Base-by-base conservation (phyloP, 495 filamentous ascomycete genomes). In the Astrothelium subdiscretum region DNA sequence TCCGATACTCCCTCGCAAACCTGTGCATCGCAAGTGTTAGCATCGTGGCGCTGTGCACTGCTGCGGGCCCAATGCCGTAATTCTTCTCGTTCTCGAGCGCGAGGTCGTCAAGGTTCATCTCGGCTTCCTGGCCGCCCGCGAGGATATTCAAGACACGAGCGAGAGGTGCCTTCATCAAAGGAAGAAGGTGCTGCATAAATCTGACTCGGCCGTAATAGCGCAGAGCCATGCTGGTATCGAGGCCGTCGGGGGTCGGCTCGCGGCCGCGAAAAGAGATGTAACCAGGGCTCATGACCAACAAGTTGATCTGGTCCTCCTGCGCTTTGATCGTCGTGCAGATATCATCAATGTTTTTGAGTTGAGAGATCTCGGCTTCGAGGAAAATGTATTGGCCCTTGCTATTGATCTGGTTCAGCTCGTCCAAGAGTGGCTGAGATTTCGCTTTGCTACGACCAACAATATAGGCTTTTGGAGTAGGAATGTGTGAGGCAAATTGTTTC, bases 191-290 rank as follows among this genome's bases (percentile, higher is more conserved):
- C 10, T 64, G 22, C 40, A 73, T 62, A 59, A 77, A 75, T n/a
- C 72, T 70, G 64, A 75, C 69, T 29, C 75, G 72, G 10, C 70
- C 62, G 66, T 79, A 78, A 66, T 75, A 77, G 11, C 70, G 68
- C 0, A 76, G 63, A 12, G 71, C 64, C 32, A 73, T 68, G 26
- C 68, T 64, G 20, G 65, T 27, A 32, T 75, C 69, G 24, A 77
- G 66, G 5, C 70, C 69, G 32, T 74, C 74, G 52, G 59, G 51
- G 29, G 68, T 73, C 15, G 59, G 54, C 15, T 62, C 58, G 18
- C 62, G 54, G 31, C 63, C 40, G 31, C 15, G 31, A 48, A 68
- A 38, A 12, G 58, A 65, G 8, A 72, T 18, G 63, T 66, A 71
- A 35, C 72, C 72, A 3, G 69, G 70, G 32, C 60, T 67, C 57